Evolutionary conservation across 1,284 basidiomycete genomes (phyloP).

Genomic region (Naganishia liquefaciens): DNA sequence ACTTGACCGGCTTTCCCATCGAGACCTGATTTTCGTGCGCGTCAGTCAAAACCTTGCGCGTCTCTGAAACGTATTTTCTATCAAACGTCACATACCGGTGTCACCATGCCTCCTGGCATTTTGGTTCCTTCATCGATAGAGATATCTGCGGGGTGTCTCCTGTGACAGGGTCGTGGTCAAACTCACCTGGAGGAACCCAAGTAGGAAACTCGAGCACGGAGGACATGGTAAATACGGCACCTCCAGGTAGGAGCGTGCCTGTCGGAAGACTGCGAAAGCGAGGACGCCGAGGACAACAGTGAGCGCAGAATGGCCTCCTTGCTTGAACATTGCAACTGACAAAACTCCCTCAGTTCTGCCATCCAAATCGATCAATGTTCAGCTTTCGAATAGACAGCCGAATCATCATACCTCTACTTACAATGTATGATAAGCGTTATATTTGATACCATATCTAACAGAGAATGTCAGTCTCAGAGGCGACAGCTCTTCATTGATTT

Average conservation of each 20-base stretch:
- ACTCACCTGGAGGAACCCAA: slow-evolving; percentile 34
- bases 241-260: slow-evolving; percentile 30
- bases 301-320: background rate
- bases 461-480: background rate
- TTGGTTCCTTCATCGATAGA: slow-evolving; percentile 23
- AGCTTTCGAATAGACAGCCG: background rate
- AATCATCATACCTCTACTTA: background rate
- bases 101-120: slow-evolving; percentile 35
- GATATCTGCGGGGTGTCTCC: background rate
- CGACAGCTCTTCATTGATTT: background rate
- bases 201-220: slow-evolving; percentile 33
- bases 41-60: too few relatives aligned
- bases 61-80: too few relatives aligned
- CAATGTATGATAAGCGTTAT: slow-evolving; percentile 35
- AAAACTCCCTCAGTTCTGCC: slow-evolving; percentile 33
- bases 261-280: slow-evolving; percentile 22
- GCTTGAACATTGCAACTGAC: slow-evolving; percentile 8
- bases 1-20: slow-evolving; percentile 22
- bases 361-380: background rate
- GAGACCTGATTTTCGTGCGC: slow-evolving; percentile 13
- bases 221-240: slow-evolving; percentile 35
- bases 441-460: slow-evolving; percentile 34
- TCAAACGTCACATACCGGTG: slow-evolving; percentile 15
- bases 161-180: background rate
- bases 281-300: background rate